Conservation (phyloP, 768 basidiomycete species). For the Mycena maculata region DNA sequence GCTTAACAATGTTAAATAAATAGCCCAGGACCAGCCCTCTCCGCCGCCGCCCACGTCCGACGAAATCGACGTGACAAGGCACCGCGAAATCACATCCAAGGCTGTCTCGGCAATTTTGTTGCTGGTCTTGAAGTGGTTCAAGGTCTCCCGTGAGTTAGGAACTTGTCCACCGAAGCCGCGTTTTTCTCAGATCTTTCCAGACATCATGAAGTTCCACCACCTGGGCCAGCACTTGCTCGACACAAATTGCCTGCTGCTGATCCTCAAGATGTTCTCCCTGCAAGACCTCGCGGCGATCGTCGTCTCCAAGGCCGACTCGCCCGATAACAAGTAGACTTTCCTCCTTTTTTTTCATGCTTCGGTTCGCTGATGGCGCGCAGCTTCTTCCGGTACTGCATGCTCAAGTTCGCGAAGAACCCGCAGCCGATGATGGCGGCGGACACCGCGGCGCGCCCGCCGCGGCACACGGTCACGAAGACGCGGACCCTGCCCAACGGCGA, state of each 20-base stretch:
- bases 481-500: conserved; percentile 77
- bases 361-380: conserved; percentile 54
- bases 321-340: conserved; percentile 77
- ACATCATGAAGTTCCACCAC: conserved; percentile 99
- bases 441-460: conserved; percentile 67
- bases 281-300: conserved; percentile 90
- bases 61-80: conserved; percentile 92
- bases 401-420: conserved; percentile 77
- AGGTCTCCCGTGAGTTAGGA: conserved; percentile 88
- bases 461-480: conserved; percentile 68
- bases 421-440: conserved; percentile 73
- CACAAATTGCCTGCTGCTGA: conserved; percentile 92
- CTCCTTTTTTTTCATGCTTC: not conserved
- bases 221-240: conserved; percentile 95
- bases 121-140: conserved; percentile 96
- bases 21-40: conserved; percentile 72
- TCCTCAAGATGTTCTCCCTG: conserved; percentile 98
- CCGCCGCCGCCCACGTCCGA: conserved; percentile 82
- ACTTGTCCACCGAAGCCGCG: not conserved
- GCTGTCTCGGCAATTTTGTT: conserved; percentile 95
- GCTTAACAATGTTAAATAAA: conserved; percentile 20
- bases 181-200: conserved; percentile 51
- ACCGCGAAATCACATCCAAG: conserved; percentile 97
- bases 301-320: conserved; percentile 88
- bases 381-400: conserved; percentile 95